Percentiles rank a stretch among this genome's conserved stretches.
These are phyloP conservation scores for Scorias spongiosa DNA, from an alignment of 2,329 filamentous ascomycete species.

Conservation along the genomic window DNA sequence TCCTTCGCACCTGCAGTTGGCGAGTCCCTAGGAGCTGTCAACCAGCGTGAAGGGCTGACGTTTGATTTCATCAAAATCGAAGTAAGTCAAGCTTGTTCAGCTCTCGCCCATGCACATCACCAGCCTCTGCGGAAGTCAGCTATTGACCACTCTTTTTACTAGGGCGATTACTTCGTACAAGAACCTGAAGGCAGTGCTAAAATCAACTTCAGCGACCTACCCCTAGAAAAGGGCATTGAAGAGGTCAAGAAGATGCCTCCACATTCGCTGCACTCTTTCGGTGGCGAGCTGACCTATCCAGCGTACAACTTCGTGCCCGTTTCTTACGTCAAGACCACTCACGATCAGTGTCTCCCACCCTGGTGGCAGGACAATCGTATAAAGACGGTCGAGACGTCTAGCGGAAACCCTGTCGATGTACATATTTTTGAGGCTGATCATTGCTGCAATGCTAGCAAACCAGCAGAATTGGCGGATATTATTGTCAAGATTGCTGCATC, in stretches of 20 bases:
- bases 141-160: background rate
- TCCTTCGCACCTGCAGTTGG: constrained; percentile 12
- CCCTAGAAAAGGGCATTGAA: background rate
- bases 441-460: background rate
- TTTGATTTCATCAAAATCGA: background rate
- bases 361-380: background rate
- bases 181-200: background rate
- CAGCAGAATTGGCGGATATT: background rate
- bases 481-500: background rate
- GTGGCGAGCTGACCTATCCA: background rate
- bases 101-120: too few species aligned
- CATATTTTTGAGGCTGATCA: background rate
- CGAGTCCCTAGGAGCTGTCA: constrained; percentile 2
- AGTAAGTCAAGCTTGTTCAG: background rate
- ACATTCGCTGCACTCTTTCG: background rate
- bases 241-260: background rate
- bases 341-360: background rate
- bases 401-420: background rate
- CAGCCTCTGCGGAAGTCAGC: too few species aligned
- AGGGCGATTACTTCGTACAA: background rate
- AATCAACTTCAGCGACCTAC: background rate
- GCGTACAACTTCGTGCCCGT: background rate
- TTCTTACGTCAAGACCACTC: background rate
- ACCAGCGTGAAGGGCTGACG: background rate
- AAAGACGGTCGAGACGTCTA: background rate